phyloP scores from a whole-genome alignment of 2,329 filamentous ascomycete species.

The Fusarium kyushuense region DNA sequence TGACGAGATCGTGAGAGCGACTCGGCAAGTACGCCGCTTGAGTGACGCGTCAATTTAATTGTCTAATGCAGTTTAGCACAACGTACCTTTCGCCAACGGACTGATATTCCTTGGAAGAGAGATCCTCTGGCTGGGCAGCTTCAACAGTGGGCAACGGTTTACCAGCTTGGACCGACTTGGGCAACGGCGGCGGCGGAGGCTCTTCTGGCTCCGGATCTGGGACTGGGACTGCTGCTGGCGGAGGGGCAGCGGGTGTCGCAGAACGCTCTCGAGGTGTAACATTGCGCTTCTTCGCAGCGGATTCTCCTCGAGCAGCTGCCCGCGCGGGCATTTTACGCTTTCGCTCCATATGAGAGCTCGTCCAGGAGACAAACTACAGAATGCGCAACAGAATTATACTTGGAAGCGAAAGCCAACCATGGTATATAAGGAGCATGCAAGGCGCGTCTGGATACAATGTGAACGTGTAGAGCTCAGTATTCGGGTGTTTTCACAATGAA shows the following conservation, averaged over 20 bases:
- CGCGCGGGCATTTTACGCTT: slow-evolving; percentile 75
- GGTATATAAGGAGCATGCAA: slow-evolving; percentile 51
- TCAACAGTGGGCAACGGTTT: slow-evolving; percentile 79
- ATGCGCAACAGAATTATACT: slow-evolving; percentile 38
- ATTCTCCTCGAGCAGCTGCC: slow-evolving; percentile 70
- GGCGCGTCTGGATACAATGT: slow-evolving; percentile 40
- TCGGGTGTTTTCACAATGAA: not conserved
- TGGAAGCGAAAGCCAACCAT: slow-evolving; percentile 46
- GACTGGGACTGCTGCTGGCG: slow-evolving; percentile 47
- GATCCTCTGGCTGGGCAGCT: slow-evolving; percentile 72
- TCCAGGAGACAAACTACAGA: slow-evolving; percentile 27
- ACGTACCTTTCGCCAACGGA: slow-evolving; percentile 76
- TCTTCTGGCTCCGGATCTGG: slow-evolving; percentile 47
- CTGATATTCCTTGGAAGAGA: slow-evolving; percentile 76
- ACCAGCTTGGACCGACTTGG: slow-evolving; percentile 71
- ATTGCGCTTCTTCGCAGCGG: slow-evolving; percentile 70
- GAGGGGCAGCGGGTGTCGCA: slow-evolving; percentile 59
- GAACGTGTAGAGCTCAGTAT: slow-evolving; percentile 25
- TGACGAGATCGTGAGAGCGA: slow-evolving; percentile 79
- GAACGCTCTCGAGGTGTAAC: slow-evolving; percentile 67
- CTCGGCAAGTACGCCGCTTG: slow-evolving; percentile 78
- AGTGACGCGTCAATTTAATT: slow-evolving; percentile 33
- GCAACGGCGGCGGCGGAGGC: slow-evolving; percentile 62
- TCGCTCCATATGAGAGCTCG: slow-evolving; percentile 65
- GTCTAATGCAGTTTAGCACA: not conserved